Evolutionary conservation across 768 basidiomycete genomes (phyloP).

Genomic region (Boletus coccyginus): DNA sequence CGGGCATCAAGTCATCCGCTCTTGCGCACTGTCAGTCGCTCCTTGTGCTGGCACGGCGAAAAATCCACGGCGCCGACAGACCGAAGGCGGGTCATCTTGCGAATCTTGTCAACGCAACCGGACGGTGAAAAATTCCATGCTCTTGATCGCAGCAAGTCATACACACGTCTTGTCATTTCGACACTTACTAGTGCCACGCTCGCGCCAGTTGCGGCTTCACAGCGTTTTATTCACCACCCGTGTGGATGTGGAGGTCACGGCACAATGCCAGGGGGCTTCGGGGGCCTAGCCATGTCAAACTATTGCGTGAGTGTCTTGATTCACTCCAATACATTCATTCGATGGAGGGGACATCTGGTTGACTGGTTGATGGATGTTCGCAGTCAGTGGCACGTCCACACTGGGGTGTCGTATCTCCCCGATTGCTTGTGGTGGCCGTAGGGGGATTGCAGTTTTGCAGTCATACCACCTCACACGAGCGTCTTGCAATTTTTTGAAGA

Average conservation of each 20-base stretch:
- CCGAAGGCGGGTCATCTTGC: constrained; percentile 2
- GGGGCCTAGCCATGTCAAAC: constrained; percentile 14
- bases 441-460: constrained; percentile 12
- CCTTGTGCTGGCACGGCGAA: not conserved
- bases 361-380: constrained; percentile 2
- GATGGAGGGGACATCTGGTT: constrained; percentile 20
- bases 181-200: constrained; percentile 23
- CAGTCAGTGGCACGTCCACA: not conserved
- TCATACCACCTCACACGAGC: constrained; percentile 29
- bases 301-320: constrained; percentile 30
- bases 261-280: not conserved
- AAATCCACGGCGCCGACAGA: constrained; percentile 5
- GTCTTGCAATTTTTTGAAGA: constrained; percentile 20
- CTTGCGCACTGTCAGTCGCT: not conserved
- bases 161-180: constrained; percentile 17
- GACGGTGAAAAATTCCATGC: constrained; percentile 28
- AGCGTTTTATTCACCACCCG: constrained; percentile 13
- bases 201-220: constrained; percentile 13
- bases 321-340: constrained; percentile 27
- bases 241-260: not conserved
- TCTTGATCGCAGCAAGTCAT: constrained; percentile 23
- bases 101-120: constrained; percentile 9
- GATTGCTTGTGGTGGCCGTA: constrained; percentile 5
- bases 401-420: constrained; percentile 1
- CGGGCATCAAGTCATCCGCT: not conserved